Base-by-base conservation (phyloP, 2,329 filamentous ascomycete genomes). In the Domatiomyces catenatus region DNA sequence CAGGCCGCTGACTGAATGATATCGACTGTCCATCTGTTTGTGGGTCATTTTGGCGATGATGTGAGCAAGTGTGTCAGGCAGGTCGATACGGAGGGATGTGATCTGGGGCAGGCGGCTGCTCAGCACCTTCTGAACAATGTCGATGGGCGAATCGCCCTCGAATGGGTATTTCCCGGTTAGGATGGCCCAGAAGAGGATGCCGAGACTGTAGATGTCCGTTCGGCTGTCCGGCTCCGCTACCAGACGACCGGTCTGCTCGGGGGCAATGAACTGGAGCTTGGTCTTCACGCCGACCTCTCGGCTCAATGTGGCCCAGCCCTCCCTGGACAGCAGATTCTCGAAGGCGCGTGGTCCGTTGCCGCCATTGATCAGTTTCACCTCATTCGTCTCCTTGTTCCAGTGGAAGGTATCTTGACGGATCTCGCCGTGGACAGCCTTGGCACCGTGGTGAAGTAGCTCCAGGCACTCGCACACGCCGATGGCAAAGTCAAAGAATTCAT, bases 11-110 rank as follows among this genome's bases (percentile, higher is more conserved):
- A 85, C 84, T 5, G 87, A 94, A 60, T 94, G 84, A 63, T 95
- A 96, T 12, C 90, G 80, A 52, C 95, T 89, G 51, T 80, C 77
- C 46, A 94, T 85, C 53, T 82, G 84, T 66, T 93, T 94, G 53
- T 87, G 81, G 0, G 88, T 94, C 76, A 93, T 94, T 64, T 88
- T 93, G 63, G 90, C 84, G 42, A 96, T 86, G 44, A 95, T 84
- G 28, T 78, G 76, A 1, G 84, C 84, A 43, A 95, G 72, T 6
- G 84, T 83, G 52, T 93, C 86, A 0, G 90, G 90, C 5, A 94
- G 74, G 62, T 95, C 90, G 53, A 87, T 75, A 48, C 90, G 78
- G 44, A 87, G 78, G 2, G 78, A 79, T 2, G 86, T 86, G 7
- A 92, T 81, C 39, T 80, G 80, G 3, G 85, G 81, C 56, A 95